Evolutionary conservation across 495 filamentous ascomycete species (phyloP), one percentile per base, ranked within the genome.

Genomic region (Aspergillus biplanus): DNA sequence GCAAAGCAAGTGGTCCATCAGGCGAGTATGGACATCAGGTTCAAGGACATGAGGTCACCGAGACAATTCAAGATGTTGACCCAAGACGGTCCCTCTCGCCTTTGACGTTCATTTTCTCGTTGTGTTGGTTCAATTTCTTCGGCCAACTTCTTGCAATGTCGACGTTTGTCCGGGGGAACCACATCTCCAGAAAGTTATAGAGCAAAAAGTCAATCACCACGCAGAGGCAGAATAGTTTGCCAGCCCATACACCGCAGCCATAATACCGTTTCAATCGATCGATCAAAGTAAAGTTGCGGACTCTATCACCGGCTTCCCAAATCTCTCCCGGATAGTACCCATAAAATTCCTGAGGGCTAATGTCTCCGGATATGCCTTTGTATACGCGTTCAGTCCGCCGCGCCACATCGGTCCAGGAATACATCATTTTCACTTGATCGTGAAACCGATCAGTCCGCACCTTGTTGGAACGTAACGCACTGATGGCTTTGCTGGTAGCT

Each of bases 201-300:
- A 99, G 80, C 63, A 99, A 71, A 67, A 94, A 97, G 71, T 99
- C 95, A 50, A 99, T 89, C 63, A 97, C 87, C 15, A 94, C 93
- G 63, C 93, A 97, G 3, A 99, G 76, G 67, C 93, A 97, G 71
- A 99, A 99, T 27, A 99, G 76, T 76, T 99, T 99, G 7, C 95
- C 95, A 9, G 95, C 95, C 95, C 95, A 99, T 44, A 98, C 92
- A n/a, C 95, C 95, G 69, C 95, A 99, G n/a, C 95, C 95, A 70
- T 98, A 99, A 69, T 99, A 98, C 32, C 93, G 78, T 75, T 99
- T 99, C 27, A 99, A 73, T 18, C 95, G 85, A 70, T 99, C 95
- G 67, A 99, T 97, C 32, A 99, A 83, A 2, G 92, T 91, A 75
- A 95, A 96, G 72, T 90, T 93, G 67, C 90, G 89, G 1, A 89